Percentiles rank a stretch among this genome's conserved stretches.
These are phyloP conservation scores for Xylariaceae sp. DNA, from an alignment of 2,329 filamentous ascomycete genomes.

Conservation along the genomic window DNA sequence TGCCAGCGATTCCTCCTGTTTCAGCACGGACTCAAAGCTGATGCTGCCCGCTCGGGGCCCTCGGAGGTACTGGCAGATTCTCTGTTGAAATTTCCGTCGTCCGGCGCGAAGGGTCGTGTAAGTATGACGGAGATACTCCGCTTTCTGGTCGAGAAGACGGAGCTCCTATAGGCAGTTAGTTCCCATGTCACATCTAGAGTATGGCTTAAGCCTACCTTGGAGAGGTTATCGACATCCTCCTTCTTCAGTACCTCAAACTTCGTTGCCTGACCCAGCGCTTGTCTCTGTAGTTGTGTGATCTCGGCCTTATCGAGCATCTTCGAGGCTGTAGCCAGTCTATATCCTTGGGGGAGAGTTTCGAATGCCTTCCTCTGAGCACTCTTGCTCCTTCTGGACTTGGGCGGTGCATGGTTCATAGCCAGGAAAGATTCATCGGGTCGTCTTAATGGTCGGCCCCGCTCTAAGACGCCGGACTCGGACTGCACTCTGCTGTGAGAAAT, in stretches of 20 bases:
- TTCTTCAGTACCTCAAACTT: constrained; percentile 60
- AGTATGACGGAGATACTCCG: constrained; percentile 71
- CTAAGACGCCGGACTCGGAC: constrained; percentile 57
- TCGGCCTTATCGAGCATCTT: constrained; percentile 46
- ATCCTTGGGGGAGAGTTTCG: constrained; percentile 56
- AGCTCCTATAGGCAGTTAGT: constrained; percentile 51
- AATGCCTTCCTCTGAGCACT: constrained; percentile 54
- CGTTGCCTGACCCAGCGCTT: constrained; percentile 57
- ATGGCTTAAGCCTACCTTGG: constrained; percentile 42
- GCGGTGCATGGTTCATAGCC: constrained; percentile 35
- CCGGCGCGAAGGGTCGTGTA: constrained; percentile 71
- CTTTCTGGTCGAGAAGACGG: constrained; percentile 68
- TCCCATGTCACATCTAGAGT: not conserved
- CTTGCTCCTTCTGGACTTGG: constrained; percentile 41
- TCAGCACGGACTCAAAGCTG: constrained; percentile 68
- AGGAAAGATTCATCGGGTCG: constrained; percentile 40
- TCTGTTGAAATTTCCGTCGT: constrained; percentile 67
- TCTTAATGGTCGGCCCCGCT: constrained; percentile 57
- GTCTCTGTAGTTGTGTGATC: constrained; percentile 48
- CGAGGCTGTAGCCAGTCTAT: constrained; percentile 48
- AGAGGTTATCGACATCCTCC: constrained; percentile 60
- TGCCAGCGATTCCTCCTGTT: constrained; percentile 72
- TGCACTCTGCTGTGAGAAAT: constrained; percentile 45
- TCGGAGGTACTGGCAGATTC: constrained; percentile 72
- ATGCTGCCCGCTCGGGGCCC: constrained; percentile 66